Evolutionary conservation across 1,284 basidiomycete genomes (phyloP), one percentile per base, ranked within the genome.

Genomic region (Trametes versicolor): DNA sequence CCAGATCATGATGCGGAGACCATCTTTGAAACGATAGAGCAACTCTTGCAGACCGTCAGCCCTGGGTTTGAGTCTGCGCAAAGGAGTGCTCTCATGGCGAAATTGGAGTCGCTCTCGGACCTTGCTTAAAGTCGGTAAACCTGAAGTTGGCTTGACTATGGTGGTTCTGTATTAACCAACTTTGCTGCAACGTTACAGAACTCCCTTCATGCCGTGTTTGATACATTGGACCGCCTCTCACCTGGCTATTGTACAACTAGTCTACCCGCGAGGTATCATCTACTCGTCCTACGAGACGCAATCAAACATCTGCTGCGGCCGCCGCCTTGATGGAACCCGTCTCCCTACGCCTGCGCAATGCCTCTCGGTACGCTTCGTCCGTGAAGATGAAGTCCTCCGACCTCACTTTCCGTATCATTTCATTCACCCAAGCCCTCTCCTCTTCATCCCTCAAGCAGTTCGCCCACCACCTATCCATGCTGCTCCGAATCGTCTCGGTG

Each of bases 401-500:
- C 62, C 88, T 82, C 53, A 86, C 86, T 66, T 80, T 80, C 59
- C 69, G 69, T 39, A 92, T 86, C 55, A 83, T 68, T 36, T 73
- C 75, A 32, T 81, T 79, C 37, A 93, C 80, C 82, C 83, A 87
- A 43, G 78, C 74, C 66, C 91, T 78, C 69, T 90, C 89, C 63
- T 79, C 78, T 23, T 84, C 80, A 67, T 90, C 82, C 64, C 91
- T 79, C 57, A 93, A 79, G 73, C 91, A 93, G 71, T 90, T 88
- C 27, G 86, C 85, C 92, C 92, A 93, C 88, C 89, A 94, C 62
- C 81, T 78, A 68, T 93, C 91, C 87, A 93, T 89, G 74, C 90
- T 92, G 64, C 79, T 78, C 51, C 78, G 77, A 51, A 92, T 78
- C 29, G 78, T 78, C 5, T 74, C 70, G 5, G 83, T 80, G 70